phyloP scores from a whole-genome alignment of 2,329 filamentous ascomycete species.

The Penicillium occitanis region DNA sequence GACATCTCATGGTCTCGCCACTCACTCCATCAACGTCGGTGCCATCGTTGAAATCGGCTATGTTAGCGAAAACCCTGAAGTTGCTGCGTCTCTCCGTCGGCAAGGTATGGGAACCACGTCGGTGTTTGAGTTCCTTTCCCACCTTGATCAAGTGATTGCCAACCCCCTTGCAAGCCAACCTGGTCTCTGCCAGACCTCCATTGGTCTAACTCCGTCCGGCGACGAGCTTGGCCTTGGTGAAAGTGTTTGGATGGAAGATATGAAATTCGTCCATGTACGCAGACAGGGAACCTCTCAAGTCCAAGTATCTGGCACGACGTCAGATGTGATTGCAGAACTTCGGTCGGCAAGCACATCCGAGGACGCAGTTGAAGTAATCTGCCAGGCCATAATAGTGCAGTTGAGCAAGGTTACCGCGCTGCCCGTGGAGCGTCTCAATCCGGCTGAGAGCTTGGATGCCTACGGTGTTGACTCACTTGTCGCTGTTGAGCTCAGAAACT shows the following conservation, averaged over 20 bases:
- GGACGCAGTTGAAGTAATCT: background rate
- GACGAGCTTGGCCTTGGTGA: constrained; percentile 1
- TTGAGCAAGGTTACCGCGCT: background rate
- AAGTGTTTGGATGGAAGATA: constrained; percentile 18
- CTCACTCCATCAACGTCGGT: constrained; percentile 31
- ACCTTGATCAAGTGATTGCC: constrained; percentile 20
- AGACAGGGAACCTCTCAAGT: background rate
- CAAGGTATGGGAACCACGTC: constrained; percentile 3
- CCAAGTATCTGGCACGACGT: background rate
- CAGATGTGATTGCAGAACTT: background rate
- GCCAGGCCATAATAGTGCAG: background rate
- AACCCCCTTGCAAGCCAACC: constrained; percentile 12
- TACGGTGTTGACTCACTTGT: constrained; percentile 32
- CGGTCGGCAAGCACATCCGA: background rate
- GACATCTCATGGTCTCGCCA: constrained; percentile 24
- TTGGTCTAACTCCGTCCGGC: constrained; percentile 15
- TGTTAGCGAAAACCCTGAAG: constrained; percentile 29
- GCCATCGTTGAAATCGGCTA: constrained; percentile 34
- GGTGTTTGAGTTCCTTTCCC: constrained; percentile 20
- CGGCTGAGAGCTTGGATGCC: constrained; percentile 13
- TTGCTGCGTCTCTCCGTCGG: background rate
- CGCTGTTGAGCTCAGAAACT: constrained; percentile 33
- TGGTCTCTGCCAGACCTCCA: constrained; percentile 21
- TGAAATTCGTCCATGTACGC: constrained; percentile 22
- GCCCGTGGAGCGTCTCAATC: background rate